A percentile compares a stretch with the other conserved stretches of the same genome.
Conservation (phyloP, 2,329 filamentous ascomycete species). For the Curvularia sp. region DNA sequence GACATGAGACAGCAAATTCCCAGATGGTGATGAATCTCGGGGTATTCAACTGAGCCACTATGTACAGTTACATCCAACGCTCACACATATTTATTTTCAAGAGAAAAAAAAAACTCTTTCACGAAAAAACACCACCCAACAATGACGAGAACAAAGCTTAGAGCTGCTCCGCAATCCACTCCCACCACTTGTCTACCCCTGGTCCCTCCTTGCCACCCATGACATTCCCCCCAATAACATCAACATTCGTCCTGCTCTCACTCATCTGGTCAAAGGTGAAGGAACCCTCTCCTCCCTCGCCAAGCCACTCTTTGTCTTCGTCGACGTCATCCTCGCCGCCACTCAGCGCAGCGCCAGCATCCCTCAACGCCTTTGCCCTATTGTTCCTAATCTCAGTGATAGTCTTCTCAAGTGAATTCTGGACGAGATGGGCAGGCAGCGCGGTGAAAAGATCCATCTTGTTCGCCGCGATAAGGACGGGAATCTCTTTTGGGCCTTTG, state of each 20-base stretch:
- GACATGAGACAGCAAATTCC: not conserved
- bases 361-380: conserved; percentile 77
- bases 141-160: conserved; percentile 49
- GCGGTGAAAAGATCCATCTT: conserved; percentile 97
- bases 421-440: conserved; percentile 78
- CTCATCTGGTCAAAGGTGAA: conserved; percentile 85
- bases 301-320: conserved; percentile 79
- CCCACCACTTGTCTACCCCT: conserved; percentile 86
- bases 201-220: conserved; percentile 63
- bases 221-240: conserved; percentile 78
- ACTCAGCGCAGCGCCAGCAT: conserved; percentile 76
- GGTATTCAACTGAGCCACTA: not conserved
- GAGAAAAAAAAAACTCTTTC: not conserved
- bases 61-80: not conserved
- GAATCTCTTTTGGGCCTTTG: conserved; percentile 67
- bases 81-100: not conserved
- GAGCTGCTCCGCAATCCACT: conserved; percentile 82
- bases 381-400: conserved; percentile 78
- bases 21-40: not conserved
- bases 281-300: conserved; percentile 76
- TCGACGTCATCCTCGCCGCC: conserved; percentile 62
- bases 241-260: conserved; percentile 80
- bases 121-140: not conserved
- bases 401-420: conserved; percentile 77
- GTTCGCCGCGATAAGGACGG: conserved; percentile 87